Percentiles rank a stretch among this genome's conserved stretches.
Evolutionary conservation across 2,329 filamentous ascomycete genomes (phyloP).

Genomic region (Calonectria crousiana): DNA sequence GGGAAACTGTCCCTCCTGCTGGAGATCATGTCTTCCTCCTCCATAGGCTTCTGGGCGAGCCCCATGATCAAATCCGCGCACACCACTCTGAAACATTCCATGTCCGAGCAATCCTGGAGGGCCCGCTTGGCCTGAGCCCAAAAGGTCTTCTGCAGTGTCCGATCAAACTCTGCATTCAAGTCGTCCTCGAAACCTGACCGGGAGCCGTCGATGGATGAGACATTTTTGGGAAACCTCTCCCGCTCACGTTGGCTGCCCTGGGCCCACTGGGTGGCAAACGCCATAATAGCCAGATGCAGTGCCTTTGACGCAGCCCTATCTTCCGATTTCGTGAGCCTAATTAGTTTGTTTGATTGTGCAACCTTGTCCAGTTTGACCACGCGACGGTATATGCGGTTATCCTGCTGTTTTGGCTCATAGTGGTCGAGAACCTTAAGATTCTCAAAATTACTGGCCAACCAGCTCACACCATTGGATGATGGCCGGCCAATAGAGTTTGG

Average conservation of each 20-base stretch:
- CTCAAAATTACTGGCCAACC: conserved; percentile 43
- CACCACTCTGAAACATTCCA: conserved; percentile 55
- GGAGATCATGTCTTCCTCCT: conserved; percentile 37
- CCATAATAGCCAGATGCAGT: conserved; percentile 62
- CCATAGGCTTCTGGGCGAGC: conserved; percentile 51
- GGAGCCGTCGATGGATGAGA: conserved; percentile 40
- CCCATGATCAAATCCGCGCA: conserved; percentile 57
- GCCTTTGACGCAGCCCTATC: conserved; percentile 59
- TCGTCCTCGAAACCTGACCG: conserved; percentile 41
- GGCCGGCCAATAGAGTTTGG: conserved; percentile 34
- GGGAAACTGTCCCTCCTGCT: conserved; percentile 26
- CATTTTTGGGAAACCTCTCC: conserved; percentile 39
- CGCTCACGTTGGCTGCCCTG: conserved; percentile 44
- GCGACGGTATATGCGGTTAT: conserved; percentile 62
- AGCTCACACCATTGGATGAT: conserved; percentile 44
- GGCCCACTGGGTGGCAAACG: conserved; percentile 64
- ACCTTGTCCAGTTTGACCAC: conserved; percentile 61
- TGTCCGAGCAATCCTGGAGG: conserved; percentile 51
- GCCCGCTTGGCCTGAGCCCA: conserved; percentile 54
- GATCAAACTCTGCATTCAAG: conserved; percentile 52
- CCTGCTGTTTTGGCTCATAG: conserved; percentile 42
- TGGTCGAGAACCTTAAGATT: conserved; percentile 41
- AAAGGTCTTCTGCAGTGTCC: conserved; percentile 51
- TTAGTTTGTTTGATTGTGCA: conserved; percentile 54
- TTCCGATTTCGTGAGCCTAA: conserved; percentile 55